Conservation (phyloP, 345 rosid genomes). For the Alliaria petiolata region DNA sequence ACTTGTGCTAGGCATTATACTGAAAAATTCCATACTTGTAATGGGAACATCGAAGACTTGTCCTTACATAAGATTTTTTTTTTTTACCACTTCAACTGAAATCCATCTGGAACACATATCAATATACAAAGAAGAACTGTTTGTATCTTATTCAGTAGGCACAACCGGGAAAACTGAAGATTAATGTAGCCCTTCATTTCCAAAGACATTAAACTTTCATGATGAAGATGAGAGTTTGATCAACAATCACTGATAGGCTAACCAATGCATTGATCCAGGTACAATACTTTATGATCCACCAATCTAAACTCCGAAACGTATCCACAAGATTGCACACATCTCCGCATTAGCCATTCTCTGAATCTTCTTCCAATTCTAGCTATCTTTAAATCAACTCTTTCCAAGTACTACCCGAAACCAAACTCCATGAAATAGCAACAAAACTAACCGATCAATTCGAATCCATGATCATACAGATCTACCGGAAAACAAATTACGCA, state of each 20-base stretch:
- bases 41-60: background rate
- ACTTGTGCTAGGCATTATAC: background rate
- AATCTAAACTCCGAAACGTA: background rate
- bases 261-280: background rate
- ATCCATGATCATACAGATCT: constrained; percentile 36
- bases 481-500: background rate
- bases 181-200: no score
- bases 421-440: background rate
- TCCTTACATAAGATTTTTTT: background rate
- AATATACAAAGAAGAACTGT: background rate
- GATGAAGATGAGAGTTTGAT: background rate
- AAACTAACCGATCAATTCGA: constrained; percentile 10
- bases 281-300: background rate
- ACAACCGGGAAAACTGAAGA: no score
- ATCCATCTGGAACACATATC: background rate
- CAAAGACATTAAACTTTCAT: background rate
- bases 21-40: background rate
- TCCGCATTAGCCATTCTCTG: background rate
- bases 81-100: background rate
- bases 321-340: constrained; percentile 1
- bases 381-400: background rate
- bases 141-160: no score
- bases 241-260: background rate
- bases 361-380: background rate
- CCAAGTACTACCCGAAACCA: background rate